Evolutionary conservation across 345 rosid species (phyloP), one percentile per base, ranked within the genome.

Genomic region (Xanthoceras sorbifolium): DNA sequence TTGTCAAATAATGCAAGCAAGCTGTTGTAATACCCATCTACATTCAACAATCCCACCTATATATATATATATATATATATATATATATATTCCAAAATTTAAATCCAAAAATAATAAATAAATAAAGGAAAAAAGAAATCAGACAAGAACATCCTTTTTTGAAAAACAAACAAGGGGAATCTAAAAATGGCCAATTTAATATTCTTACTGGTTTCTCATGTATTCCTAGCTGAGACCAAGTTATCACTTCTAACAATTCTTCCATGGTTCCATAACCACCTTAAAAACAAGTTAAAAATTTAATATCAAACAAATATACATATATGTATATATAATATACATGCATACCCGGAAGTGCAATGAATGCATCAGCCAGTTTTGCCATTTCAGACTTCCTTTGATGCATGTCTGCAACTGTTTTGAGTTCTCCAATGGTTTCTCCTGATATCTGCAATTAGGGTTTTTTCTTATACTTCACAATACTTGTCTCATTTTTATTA

Each of bases 201-300:
- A n/a, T n/a, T 76, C 82, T 81, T 80, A 93, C 98, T 62, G 97
- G 98, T 87, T 93, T 93, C 15, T 89, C 88, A 74, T 93, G 97
- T 36, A 93, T 90, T 62, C 98, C 98, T 34, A 93, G 87, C 81
- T 93, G 97, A 79, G 95, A 89, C 98, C 98, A 93, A 40, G 95
- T 82, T 77, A 92, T 88, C 50, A 88, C 87, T 88, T 93, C 98
- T 55, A 94, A 61, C 65, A 94, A 81, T 75, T 94, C 98, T 84
- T 92, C 98, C 87, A 92, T 80, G 76, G 98, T 94, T 69, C 97
- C 97, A 82, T 90, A 94, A 15, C 98, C 98, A 78, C 98, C 98
- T 94, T 11, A 32, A 64, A 34, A 25, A 17, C 36, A n/a, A 48
- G 7, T 4, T 17, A 59, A 9, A 14, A 18, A 1, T 2, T 15